These are phyloP conservation scores for Senecio squalidus DNA, from an alignment of 140 eudicot species.

Conservation along the genomic window DNA sequence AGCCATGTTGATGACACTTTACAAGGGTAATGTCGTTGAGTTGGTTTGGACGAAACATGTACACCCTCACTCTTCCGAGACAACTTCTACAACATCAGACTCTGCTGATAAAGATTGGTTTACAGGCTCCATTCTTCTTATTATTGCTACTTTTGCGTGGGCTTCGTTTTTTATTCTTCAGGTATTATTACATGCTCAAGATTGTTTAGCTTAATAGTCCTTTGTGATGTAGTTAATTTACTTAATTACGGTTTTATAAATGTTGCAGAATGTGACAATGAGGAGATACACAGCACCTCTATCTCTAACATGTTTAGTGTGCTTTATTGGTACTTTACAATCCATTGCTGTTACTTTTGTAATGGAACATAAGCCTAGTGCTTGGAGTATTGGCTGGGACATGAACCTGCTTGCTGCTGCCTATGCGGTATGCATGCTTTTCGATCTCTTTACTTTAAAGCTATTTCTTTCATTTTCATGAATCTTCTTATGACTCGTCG, in stretches of 20 bases:
- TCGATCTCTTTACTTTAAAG: conserved; percentile 1
- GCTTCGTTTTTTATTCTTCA: conserved; percentile 96
- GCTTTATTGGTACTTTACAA: conserved; percentile 94
- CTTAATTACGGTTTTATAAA: neutral
- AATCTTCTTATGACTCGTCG: conserved; percentile 12
- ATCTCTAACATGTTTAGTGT: conserved; percentile 84
- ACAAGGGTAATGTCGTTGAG: conserved; percentile 84
- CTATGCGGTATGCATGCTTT: conserved; percentile 71
- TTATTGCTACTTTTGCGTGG: conserved; percentile 96
- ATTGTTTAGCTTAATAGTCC: neutral
- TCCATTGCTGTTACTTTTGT: conserved; percentile 93
- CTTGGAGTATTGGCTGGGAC: conserved; percentile 92
- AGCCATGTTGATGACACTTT: conserved; percentile 96
- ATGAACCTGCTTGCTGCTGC: conserved; percentile 99
- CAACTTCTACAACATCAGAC: conserved; percentile 27
- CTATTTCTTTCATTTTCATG: neutral
- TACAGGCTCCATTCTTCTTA: conserved; percentile 87
- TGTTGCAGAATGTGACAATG: conserved; percentile 73
- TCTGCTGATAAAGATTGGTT: conserved; percentile 75
- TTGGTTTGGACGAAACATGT: conserved; percentile 68
- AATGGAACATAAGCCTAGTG: conserved; percentile 81
- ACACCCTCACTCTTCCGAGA: conserved; percentile 39
- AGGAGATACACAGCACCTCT: conserved; percentile 79
- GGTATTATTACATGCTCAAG: conserved; percentile 36
- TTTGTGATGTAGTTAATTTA: neutral